A percentile compares a stretch with the other conserved stretches of the same genome.
phyloP scores from a whole-genome alignment of 768 basidiomycete species.

The Trametes elegans region DNA sequence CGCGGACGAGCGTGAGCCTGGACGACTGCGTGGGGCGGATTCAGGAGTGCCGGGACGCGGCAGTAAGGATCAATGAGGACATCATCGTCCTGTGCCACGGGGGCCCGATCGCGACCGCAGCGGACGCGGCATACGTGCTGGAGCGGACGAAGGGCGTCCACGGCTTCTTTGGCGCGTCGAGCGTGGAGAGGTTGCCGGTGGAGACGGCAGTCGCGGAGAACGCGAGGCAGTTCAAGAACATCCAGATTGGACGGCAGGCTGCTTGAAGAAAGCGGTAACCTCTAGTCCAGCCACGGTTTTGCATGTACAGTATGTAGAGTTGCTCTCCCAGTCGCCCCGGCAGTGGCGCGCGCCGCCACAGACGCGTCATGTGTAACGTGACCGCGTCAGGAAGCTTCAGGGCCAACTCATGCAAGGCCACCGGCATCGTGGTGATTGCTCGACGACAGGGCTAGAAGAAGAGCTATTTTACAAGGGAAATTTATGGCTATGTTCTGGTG shows the following conservation, averaged over 20 bases:
- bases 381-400: not conserved
- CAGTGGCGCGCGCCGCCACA: not conserved
- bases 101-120: slow-evolving; percentile 19
- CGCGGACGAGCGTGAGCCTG: slow-evolving; percentile 18
- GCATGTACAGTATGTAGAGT: no score
- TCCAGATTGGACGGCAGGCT: no score
- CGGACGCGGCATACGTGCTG: slow-evolving; percentile 19
- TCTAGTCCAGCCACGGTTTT: not conserved
- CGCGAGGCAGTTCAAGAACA: slow-evolving; percentile 18
- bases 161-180: slow-evolving; percentile 23
- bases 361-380: not conserved
- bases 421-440: no score
- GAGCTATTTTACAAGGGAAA: no score
- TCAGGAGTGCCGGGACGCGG: slow-evolving; percentile 21
- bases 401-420: no score
- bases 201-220: slow-evolving; percentile 21
- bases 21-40: slow-evolving; percentile 19
- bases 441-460: no score
- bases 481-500: no score
- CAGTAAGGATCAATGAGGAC: slow-evolving; percentile 13
- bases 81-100: slow-evolving; percentile 22
- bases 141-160: slow-evolving; percentile 18
- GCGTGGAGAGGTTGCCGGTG: slow-evolving; percentile 20
- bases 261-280: not conserved
- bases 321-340: no score